Percentiles rank a stretch among this genome's conserved stretches.
Evolutionary conservation across 2,329 filamentous ascomycete genomes (phyloP).

Genomic region (Aspergillaceae sp.): DNA sequence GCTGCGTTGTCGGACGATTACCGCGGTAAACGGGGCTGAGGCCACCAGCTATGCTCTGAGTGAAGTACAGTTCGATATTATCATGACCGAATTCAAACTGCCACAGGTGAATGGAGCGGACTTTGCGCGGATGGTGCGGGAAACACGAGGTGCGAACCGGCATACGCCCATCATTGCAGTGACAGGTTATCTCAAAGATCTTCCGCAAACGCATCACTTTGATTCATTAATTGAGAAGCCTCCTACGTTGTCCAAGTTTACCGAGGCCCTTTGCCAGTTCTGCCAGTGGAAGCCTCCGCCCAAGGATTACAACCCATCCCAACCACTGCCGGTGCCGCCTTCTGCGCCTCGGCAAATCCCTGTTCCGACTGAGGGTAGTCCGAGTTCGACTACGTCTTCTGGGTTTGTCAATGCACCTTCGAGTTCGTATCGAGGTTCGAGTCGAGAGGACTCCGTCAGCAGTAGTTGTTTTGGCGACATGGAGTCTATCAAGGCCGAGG

Average conservation of each 20-base stretch:
- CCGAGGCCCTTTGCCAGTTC: slow-evolving; percentile 74
- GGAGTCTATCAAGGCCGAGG: slow-evolving; percentile 69
- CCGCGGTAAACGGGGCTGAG: slow-evolving; percentile 80
- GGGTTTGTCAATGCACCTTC: slow-evolving; percentile 60
- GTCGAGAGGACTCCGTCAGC: slow-evolving; percentile 78
- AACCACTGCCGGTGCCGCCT: slow-evolving; percentile 51
- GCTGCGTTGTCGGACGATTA: slow-evolving; percentile 85
- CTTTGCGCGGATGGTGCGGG: slow-evolving; percentile 93
- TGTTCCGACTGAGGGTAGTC: slow-evolving; percentile 64
- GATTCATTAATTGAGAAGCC: slow-evolving; percentile 94
- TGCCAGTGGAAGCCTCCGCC: slow-evolving; percentile 89
- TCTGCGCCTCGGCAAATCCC: slow-evolving; percentile 59
- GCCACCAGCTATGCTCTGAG: slow-evolving; percentile 90
- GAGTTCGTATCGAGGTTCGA: slow-evolving; percentile 69
- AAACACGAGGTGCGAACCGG: slow-evolving; percentile 90
- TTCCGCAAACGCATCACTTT: slow-evolving; percentile 91
- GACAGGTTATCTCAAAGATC: slow-evolving; percentile 94
- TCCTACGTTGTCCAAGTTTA: slow-evolving; percentile 83
- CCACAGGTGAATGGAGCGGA: slow-evolving; percentile 93
- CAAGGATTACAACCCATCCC: slow-evolving; percentile 43
- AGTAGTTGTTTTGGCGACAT: slow-evolving; percentile 76
- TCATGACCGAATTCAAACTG: slow-evolving; percentile 94
- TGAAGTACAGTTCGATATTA: slow-evolving; percentile 97
- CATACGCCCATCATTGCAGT: slow-evolving; percentile 94
- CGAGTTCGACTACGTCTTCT: slow-evolving; percentile 64